These are phyloP conservation scores for Ramichloridium luteum DNA, from an alignment of 2,329 filamentous ascomycete genomes.

Conservation along the genomic window DNA sequence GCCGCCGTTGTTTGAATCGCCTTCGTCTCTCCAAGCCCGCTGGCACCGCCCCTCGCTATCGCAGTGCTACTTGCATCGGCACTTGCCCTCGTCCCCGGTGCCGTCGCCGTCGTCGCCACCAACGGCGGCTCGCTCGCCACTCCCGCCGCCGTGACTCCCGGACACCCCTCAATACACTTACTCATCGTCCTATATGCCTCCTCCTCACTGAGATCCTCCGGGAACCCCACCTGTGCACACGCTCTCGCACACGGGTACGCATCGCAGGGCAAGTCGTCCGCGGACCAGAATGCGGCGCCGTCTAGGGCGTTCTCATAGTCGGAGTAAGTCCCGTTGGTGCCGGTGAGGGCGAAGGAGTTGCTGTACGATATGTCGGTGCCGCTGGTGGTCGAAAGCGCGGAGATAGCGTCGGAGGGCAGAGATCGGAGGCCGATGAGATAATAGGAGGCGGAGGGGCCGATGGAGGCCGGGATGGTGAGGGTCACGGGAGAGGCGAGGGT, in stretches of 20 bases:
- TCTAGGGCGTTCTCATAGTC: slow-evolving; percentile 20
- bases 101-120: too few relatives aligned
- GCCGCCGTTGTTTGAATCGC: too few relatives aligned
- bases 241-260: slow-evolving; percentile 20
- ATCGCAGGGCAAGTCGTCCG: slow-evolving; percentile 19
- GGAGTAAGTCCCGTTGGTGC: slow-evolving; percentile 18
- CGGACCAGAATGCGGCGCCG: slow-evolving; percentile 21
- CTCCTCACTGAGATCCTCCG: slow-evolving; percentile 16
- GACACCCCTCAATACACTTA: slow-evolving; percentile 19
- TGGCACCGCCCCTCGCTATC: too few relatives aligned
- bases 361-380: slow-evolving; percentile 14
- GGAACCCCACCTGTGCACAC: slow-evolving; percentile 19
- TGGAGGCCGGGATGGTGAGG: slow-evolving; percentile 22
- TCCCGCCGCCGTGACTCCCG: slow-evolving; percentile 17
- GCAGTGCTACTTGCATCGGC: too few relatives aligned
- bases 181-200: slow-evolving; percentile 19
- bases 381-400: too few relatives aligned
- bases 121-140: too few relatives aligned
- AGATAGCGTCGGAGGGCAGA: too few relatives aligned
- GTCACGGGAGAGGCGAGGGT: slow-evolving; percentile 17
- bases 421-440: slow-evolving; percentile 22
- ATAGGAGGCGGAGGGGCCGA: slow-evolving; percentile 21
- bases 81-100: too few relatives aligned
- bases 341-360: slow-evolving; percentile 19
- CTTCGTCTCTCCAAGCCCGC: too few relatives aligned